Conservation (phyloP, 1,284 basidiomycete species). For the Moniliella sp. region DNA sequence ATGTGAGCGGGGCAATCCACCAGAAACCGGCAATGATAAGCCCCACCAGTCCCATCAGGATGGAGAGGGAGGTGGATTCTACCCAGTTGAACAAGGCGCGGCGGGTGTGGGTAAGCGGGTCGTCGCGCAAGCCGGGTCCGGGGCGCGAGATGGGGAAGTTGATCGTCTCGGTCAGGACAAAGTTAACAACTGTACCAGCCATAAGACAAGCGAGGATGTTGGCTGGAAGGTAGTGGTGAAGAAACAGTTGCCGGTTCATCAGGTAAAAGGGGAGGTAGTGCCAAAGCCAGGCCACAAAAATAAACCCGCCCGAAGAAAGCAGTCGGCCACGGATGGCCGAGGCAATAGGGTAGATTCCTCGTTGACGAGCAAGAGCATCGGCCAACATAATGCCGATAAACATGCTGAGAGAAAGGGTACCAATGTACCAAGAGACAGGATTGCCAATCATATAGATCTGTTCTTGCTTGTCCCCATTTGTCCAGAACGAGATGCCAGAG, state of each 20-base stretch:
- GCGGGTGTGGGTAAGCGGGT: not conserved
- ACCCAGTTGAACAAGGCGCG: not conserved
- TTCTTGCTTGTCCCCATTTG: constrained; percentile 29
- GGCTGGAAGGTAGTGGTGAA: constrained; percentile 84
- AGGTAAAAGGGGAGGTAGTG: constrained; percentile 96
- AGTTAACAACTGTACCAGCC: constrained; percentile 74
- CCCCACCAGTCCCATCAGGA: constrained; percentile 4
- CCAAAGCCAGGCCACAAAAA: constrained; percentile 74
- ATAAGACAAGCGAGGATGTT: constrained; percentile 65
- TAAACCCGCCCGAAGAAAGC: constrained; percentile 86
- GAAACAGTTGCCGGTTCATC: constrained; percentile 71
- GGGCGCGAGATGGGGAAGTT: constrained; percentile 66
- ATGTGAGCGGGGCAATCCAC: constrained; percentile 23
- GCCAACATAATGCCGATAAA: constrained; percentile 73
- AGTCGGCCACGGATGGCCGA: constrained; percentile 64
- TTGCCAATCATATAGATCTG: constrained; percentile 96
- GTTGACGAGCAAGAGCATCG: constrained; percentile 63
- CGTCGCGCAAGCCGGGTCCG: constrained; percentile 36
- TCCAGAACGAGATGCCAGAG: constrained; percentile 95
- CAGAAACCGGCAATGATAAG: constrained; percentile 10
- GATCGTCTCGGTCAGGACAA: constrained; percentile 48
- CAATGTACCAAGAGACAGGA: constrained; percentile 78
- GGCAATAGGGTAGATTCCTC: constrained; percentile 57
- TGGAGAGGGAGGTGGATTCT: not conserved
- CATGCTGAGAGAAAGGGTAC: constrained; percentile 59